Conservation (phyloP, 768 basidiomycete genomes). For the Kwoniella mangroviensis region DNA sequence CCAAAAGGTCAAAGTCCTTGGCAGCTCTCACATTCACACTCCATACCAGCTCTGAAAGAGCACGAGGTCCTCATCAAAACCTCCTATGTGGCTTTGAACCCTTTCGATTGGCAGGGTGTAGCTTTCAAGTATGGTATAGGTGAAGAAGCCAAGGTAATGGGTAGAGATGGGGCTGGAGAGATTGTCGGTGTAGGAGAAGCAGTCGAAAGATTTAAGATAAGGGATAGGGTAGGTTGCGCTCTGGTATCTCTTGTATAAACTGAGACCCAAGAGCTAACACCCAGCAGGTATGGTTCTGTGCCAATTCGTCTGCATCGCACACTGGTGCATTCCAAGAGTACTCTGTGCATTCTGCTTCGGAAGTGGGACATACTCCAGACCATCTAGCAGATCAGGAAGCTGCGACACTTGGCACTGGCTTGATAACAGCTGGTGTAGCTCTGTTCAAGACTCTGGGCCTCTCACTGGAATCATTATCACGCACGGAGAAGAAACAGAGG, state of each 20-base stretch:
- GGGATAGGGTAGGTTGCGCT: constrained; percentile 36
- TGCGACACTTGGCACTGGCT: constrained; percentile 42
- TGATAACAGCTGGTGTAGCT: constrained; percentile 44
- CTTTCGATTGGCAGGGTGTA: constrained; percentile 46
- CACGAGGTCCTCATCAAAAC: constrained; percentile 39
- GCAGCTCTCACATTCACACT: constrained; percentile 30
- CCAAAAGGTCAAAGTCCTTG: constrained; percentile 29
- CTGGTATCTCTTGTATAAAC: not conserved
- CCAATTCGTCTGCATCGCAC: constrained; percentile 31
- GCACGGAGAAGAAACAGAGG: not conserved
- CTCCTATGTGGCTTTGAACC: constrained; percentile 37
- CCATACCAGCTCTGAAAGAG: constrained; percentile 20
- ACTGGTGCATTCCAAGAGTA: constrained; percentile 48
- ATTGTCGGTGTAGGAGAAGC: constrained; percentile 29
- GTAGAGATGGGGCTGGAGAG: constrained; percentile 41
- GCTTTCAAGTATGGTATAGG: constrained; percentile 32
- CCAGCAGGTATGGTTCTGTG: constrained; percentile 46
- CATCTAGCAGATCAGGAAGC: constrained; percentile 35
- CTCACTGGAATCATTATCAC: constrained; percentile 7
- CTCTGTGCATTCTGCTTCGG: constrained; percentile 37
- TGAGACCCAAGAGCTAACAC: not conserved
- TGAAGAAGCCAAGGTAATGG: constrained; percentile 38
- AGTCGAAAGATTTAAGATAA: constrained; percentile 29
- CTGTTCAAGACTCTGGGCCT: constrained; percentile 36
- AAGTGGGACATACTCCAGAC: constrained; percentile 37